A percentile compares a stretch with the other conserved stretches of the same genome.
These are phyloP conservation scores for Geopyxis carbonaria DNA, from an alignment of 495 filamentous ascomycete species.

Conservation along the genomic window DNA sequence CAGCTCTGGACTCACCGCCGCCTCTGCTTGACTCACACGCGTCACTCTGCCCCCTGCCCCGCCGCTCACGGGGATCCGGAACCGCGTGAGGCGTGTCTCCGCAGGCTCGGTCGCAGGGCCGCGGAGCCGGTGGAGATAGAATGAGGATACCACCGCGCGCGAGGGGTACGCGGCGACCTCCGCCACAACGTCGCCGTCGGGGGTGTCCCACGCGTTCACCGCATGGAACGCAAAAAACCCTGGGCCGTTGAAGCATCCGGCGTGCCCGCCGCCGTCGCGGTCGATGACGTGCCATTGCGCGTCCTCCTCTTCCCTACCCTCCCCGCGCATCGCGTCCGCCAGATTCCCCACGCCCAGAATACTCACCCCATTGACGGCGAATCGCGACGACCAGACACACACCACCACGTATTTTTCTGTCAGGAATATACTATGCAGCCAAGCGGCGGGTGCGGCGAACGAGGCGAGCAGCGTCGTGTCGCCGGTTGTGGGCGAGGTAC, in stretches of 20 bases:
- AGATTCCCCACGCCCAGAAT: slow-evolving; percentile 42
- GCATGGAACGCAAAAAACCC: slow-evolving; percentile 59
- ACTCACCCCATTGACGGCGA: slow-evolving; percentile 32
- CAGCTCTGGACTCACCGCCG: slow-evolving; percentile 33
- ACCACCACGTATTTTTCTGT: slow-evolving; percentile 48
- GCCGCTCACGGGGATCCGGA: slow-evolving; percentile 10
- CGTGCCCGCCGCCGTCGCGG: slow-evolving; percentile 22
- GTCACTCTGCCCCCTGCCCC: slow-evolving; percentile 9
- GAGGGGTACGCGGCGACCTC: slow-evolving; percentile 31
- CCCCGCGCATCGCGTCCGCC: slow-evolving; percentile 35
- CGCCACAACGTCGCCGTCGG: slow-evolving; percentile 16
- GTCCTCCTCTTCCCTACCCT: too few relatives aligned
- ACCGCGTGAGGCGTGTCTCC: slow-evolving; percentile 10
- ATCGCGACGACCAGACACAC: slow-evolving; percentile 44
- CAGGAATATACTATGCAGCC: slow-evolving; percentile 59
- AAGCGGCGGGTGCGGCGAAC: slow-evolving; percentile 40
- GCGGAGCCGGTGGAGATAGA: slow-evolving; percentile 26
- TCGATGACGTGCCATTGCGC: slow-evolving; percentile 58
- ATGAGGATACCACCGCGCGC: slow-evolving; percentile 35
- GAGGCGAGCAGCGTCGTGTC: slow-evolving; percentile 53
- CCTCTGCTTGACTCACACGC: slow-evolving; percentile 11
- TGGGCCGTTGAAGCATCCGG: slow-evolving; percentile 22
- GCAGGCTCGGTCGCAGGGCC: slow-evolving; percentile 24
- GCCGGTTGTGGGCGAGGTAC: slow-evolving; percentile 40
- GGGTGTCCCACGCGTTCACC: slow-evolving; percentile 55